Conservation (phyloP, 169 alveolate genomes). For the Babesia divergens region DNA sequence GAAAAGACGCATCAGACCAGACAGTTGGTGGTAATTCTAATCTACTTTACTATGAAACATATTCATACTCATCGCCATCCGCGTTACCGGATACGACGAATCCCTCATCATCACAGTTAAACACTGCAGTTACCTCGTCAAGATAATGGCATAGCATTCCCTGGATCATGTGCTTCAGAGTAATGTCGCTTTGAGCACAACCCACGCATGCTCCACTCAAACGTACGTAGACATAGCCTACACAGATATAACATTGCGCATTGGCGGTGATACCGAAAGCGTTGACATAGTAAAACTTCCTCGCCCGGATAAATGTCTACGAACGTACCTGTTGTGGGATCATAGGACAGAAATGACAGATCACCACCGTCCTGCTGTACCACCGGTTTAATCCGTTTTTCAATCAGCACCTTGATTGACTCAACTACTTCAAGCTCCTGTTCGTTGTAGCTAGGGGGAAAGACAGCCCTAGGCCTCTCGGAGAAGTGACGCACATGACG, state of each 20-base stretch:
- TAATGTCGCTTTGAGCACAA: constrained; percentile 74
- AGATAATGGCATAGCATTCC: constrained; percentile 75
- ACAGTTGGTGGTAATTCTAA: no score
- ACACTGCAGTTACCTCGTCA: constrained; percentile 70
- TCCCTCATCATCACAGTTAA: constrained; percentile 56
- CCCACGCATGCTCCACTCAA: constrained; percentile 78
- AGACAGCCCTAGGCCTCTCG: constrained; percentile 21
- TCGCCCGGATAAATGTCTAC: no score
- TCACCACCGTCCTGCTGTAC: constrained; percentile 78
- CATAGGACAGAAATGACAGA: constrained; percentile 68
- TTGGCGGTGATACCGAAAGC: no score
- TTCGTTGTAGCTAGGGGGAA: constrained; percentile 50
- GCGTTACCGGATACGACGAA: constrained; percentile 13
- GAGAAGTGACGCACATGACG: constrained; percentile 12
- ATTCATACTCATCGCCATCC: constrained; percentile 7
- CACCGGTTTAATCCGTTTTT: constrained; percentile 74
- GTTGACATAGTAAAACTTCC: no score
- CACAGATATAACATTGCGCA: no score
- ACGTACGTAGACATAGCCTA: constrained; percentile 73
- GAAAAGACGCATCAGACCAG: no score
- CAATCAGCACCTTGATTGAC: constrained; percentile 70
- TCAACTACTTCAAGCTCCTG: constrained; percentile 64
- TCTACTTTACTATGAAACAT: no score
- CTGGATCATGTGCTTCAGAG: constrained; percentile 77
- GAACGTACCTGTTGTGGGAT: constrained; percentile 67